Evolutionary conservation across 352 stramenopile species (phyloP), one percentile per base, ranked within the genome.

Genomic region (Phytophthora chlamydospora): DNA sequence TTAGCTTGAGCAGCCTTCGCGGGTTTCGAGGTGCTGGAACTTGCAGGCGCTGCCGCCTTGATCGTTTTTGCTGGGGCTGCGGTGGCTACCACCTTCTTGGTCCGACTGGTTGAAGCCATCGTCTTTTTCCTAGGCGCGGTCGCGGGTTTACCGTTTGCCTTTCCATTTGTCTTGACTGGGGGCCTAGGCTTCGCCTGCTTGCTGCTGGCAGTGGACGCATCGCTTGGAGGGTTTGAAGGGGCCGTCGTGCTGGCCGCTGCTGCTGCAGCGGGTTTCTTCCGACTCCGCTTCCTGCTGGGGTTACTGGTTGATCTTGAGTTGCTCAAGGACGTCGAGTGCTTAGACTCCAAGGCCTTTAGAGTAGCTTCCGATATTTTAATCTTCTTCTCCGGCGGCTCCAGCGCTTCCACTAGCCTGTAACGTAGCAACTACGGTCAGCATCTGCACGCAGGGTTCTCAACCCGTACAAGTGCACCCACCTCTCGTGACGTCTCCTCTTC

Each of bases 361-460:
- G 71, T 49, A 3, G 50, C 63, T 52, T 83, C 57, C 16, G 63
- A 62, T 34, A 79, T 65, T 44, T 73, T 76, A 24, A 73, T 58
- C 35, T 66, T 77, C 56, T 85, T 85, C 9, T 58, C 34, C 48
- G 71, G 76, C 10, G 65, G 71, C 51, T 78, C 58, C 29, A 65
- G 36, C 16, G 62, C 63, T 68, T 75, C 58, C 42, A 63, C 27
- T 21, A 57, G 27, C 51, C 71, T 76, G 46, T 36, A 51, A 36
- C 35, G n/a, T 46, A 9, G 5, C 19, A 35, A 52, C 16, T 12
- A 61, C 6, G 47, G 21, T 33, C 27, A 58, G 14, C 33, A 47
- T 34, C 21, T 4, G 24, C 24, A 29, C 4, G 24, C 24, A 29
- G 24, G 24, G 24, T 29, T 29, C 24, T 29, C 24, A 51, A n/a